These are phyloP conservation scores for Diaporthe capsici DNA, from an alignment of 2,329 filamentous ascomycete genomes.

Conservation along the genomic window DNA sequence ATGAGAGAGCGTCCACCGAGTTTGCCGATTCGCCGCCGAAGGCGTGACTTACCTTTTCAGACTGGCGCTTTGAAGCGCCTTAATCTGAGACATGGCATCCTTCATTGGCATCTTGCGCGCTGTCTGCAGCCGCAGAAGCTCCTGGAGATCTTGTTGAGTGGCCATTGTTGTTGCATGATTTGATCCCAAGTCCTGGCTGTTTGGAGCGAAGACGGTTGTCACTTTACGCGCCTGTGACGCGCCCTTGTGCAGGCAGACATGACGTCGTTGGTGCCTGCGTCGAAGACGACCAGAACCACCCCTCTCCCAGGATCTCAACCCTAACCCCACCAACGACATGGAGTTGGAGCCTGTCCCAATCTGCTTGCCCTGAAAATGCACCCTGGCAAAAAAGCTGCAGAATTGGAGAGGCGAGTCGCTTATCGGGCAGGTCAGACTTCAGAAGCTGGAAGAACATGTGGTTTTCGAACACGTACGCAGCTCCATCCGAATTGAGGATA, in stretches of 20 bases:
- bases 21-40: background rate
- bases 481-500: too few species aligned
- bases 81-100: slow-evolving; percentile 71
- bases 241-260: background rate
- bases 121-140: slow-evolving; percentile 72
- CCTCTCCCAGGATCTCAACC: background rate
- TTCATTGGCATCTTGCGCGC: slow-evolving; percentile 71
- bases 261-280: slow-evolving; percentile 1
- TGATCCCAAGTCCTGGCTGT: background rate
- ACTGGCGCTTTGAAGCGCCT: slow-evolving; percentile 67
- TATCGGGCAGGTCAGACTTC: slow-evolving; percentile 34
- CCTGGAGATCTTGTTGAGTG: slow-evolving; percentile 71
- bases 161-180: slow-evolving; percentile 57
- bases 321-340: background rate
- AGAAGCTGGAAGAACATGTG: too few species aligned
- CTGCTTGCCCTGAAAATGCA: background rate
- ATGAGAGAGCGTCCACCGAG: background rate
- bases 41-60: slow-evolving; percentile 65
- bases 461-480: too few species aligned
- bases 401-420: slow-evolving; percentile 21
- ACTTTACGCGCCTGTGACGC: background rate
- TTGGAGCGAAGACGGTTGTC: background rate
- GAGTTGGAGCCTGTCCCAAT: too few species aligned
- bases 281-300: background rate
- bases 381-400: slow-evolving; percentile 9